Conservation (phyloP, 805 yeast species). For the Komagataella mondaviorum region DNA sequence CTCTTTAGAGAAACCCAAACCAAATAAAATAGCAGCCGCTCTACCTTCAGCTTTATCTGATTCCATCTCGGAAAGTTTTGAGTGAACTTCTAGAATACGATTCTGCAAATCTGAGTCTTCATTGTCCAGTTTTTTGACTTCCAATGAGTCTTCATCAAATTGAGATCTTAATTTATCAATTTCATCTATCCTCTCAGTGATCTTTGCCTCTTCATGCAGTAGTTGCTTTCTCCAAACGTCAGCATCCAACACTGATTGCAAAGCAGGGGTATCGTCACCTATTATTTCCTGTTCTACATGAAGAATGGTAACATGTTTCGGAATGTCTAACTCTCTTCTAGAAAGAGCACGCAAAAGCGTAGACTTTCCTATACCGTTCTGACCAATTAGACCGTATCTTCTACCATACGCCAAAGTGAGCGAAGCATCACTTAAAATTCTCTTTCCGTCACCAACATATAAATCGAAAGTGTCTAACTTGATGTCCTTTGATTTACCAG, state of each 20-base stretch:
- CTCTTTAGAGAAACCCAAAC: constrained; percentile 86
- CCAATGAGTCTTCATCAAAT: constrained; percentile 65
- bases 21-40: constrained; percentile 87
- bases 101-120: constrained; percentile 80
- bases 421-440: constrained; percentile 81
- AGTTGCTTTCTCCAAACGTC: constrained; percentile 97
- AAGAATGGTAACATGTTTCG: constrained; percentile 87
- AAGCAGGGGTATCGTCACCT: constrained; percentile 85
- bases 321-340: constrained; percentile 86
- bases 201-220: constrained; percentile 59
- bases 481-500: constrained; percentile 97
- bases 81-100: constrained; percentile 67
- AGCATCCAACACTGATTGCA: constrained; percentile 95
- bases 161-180: constrained; percentile 57
- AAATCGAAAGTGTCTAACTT: constrained; percentile 86
- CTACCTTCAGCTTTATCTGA: constrained; percentile 95
- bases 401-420: constrained; percentile 83
- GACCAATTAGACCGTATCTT: constrained; percentile 96
- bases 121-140: constrained; percentile 68
- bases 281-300: constrained; percentile 96
- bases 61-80: constrained; percentile 84
- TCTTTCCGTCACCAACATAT: constrained; percentile 90
- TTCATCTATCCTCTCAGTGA: constrained; percentile 61
- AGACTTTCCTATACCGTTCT: constrained; percentile 99
- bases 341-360: constrained; percentile 84